These are phyloP conservation scores for Sporothrix brunneoviolacea DNA, from an alignment of 2,329 filamentous ascomycete genomes.

Conservation along the genomic window DNA sequence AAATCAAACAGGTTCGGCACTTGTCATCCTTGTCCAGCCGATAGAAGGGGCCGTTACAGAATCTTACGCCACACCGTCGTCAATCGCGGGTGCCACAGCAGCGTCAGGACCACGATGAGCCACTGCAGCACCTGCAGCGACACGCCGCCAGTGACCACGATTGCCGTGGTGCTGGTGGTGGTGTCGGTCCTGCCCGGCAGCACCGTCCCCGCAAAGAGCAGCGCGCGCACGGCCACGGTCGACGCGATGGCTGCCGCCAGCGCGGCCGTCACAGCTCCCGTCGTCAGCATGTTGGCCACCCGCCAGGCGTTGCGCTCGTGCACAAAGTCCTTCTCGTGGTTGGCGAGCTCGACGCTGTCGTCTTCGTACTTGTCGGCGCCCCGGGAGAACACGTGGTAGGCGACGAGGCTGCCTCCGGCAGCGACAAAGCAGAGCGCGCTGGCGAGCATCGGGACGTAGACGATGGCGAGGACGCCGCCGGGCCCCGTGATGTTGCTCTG, in stretches of 20 bases:
- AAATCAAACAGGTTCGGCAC: too few relatives aligned
- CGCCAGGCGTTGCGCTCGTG: conserved; percentile 8
- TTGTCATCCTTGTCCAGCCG: too few relatives aligned
- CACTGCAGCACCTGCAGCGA: conserved; percentile 19
- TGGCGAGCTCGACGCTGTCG: not conserved
- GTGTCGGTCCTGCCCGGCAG: conserved; percentile 10
- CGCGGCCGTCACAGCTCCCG: conserved; percentile 13
- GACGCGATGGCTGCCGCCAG: conserved; percentile 16
- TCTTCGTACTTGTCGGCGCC: not conserved
- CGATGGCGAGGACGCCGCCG: conserved; percentile 13
- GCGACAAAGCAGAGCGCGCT: conserved; percentile 14
- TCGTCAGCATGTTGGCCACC: conserved; percentile 11
- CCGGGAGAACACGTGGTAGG: conserved; percentile 1
- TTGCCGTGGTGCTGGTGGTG: not conserved
- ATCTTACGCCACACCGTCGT: conserved; percentile 13
- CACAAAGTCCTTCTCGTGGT: not conserved
- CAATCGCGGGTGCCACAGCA: conserved; percentile 18
- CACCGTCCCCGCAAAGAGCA: conserved; percentile 17
- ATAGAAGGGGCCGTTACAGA: not conserved
- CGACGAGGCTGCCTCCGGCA: conserved; percentile 12
- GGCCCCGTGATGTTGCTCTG: conserved; percentile 16
- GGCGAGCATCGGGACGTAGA: conserved; percentile 16
- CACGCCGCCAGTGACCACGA: conserved; percentile 13
- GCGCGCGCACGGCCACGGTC: conserved; percentile 16
- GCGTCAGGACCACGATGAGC: conserved; percentile 17